phyloP scores from a whole-genome alignment of 371 early-diverging fungal genomes.

The Mucor plumbeus region DNA sequence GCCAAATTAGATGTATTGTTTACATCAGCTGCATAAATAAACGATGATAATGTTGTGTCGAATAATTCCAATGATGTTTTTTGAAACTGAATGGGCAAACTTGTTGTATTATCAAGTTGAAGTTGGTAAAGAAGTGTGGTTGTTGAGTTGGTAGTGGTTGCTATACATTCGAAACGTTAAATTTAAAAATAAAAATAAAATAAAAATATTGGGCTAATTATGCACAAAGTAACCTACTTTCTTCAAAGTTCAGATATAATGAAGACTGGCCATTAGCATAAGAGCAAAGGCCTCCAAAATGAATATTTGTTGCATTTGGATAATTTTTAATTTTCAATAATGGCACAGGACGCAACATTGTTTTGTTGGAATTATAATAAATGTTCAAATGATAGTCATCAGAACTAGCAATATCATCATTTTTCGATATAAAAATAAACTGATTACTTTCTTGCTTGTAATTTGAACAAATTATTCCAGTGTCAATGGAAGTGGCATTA shows the following conservation, averaged over 20 bases:
- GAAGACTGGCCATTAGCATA: conserved; percentile 16
- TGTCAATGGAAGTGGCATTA: neutral
- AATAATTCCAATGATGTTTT: neutral
- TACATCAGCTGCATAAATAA: neutral
- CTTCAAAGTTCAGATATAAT: conserved; percentile 11
- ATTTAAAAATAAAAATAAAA: too few relatives aligned
- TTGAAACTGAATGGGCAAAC: neutral
- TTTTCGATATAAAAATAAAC: conserved; percentile 1
- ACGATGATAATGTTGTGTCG: neutral
- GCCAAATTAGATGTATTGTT: conserved; percentile 1
- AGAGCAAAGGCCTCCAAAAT: conserved; percentile 12
- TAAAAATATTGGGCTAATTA: neutral
- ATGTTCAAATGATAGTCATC: conserved; percentile 3
- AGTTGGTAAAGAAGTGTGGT: neutral
- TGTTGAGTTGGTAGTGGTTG: neutral
- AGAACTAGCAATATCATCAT: neutral
- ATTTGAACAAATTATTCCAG: neutral
- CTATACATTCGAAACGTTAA: neutral
- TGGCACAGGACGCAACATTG: neutral
- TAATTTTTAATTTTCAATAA: neutral
- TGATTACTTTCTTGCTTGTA: neutral
- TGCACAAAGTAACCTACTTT: neutral
- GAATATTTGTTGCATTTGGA: neutral
- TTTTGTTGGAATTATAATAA: neutral
- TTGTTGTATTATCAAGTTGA: conserved; percentile 3